Percentiles rank a stretch among this genome's conserved stretches.
Evolutionary conservation across 345 rosid species (phyloP).

Genomic region (Salix viminalis): DNA sequence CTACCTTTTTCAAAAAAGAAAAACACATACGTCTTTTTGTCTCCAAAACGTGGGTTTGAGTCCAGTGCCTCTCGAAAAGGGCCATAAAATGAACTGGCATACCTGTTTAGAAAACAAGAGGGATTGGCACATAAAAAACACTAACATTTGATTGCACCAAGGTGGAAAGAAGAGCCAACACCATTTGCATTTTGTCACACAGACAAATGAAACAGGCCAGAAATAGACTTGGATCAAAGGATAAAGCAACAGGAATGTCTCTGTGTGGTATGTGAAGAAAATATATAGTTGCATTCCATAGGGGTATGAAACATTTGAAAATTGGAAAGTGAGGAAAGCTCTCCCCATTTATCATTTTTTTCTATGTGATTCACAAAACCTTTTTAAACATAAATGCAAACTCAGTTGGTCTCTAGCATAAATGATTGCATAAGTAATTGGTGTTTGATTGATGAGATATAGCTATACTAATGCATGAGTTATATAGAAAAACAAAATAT

Average conservation of each 20-base stretch:
- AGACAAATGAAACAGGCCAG: background rate
- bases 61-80: conserved; percentile 94
- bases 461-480: background rate
- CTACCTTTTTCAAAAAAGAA: background rate
- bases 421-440: background rate
- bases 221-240: background rate
- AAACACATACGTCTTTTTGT: conserved; percentile 71
- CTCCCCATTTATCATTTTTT: background rate
- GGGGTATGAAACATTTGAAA: background rate
- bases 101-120: conserved; percentile 39
- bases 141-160: conserved; percentile 2
- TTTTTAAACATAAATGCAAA: background rate
- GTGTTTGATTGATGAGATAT: background rate
- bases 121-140: conserved; percentile 7
- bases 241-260: background rate
- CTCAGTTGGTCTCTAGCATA: background rate
- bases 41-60: conserved; percentile 93
- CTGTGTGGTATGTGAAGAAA: background rate
- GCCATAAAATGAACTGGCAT: conserved; percentile 94
- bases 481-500: background rate
- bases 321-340: background rate
- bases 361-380: background rate
- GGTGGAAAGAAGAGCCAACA: background rate
- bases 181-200: background rate
- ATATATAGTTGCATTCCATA: background rate